Conservation (phyloP, 768 basidiomycete species). For the Tricholoma bakamatsutake region DNA sequence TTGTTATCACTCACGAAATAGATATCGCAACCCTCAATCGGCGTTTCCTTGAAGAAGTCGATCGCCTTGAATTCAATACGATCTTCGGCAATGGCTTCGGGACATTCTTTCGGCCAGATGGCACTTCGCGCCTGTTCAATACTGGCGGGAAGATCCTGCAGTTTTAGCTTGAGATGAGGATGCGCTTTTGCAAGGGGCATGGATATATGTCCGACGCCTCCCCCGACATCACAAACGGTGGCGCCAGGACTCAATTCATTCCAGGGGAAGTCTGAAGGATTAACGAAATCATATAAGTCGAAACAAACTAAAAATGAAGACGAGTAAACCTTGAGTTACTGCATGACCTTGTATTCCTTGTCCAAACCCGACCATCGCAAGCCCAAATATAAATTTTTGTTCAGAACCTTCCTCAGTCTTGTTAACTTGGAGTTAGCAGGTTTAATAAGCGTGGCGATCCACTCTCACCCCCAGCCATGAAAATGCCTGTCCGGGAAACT, state of each 20-base stretch:
- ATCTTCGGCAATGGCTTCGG: constrained; percentile 22
- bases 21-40: constrained; percentile 26
- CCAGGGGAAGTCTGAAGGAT: constrained; percentile 28
- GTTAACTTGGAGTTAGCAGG: too few relatives aligned
- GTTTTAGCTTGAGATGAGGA: constrained; percentile 25
- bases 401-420: too few relatives aligned
- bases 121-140: constrained; percentile 22
- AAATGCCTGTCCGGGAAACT: too few relatives aligned
- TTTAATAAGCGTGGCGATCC: too few relatives aligned
- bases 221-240: constrained; percentile 32
- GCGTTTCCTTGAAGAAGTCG: constrained; percentile 31
- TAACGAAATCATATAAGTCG: too few relatives aligned
- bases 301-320: too few relatives aligned
- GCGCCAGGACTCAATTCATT: constrained; percentile 12
- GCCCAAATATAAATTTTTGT: too few relatives aligned
- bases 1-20: constrained; percentile 29
- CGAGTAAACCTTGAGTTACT: too few relatives aligned
- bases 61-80: constrained; percentile 28
- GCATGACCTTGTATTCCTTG: too few relatives aligned
- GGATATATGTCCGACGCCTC: constrained; percentile 27
- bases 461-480: not conserved
- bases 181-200: constrained; percentile 24
- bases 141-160: constrained; percentile 28
- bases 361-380: too few relatives aligned
- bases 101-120: constrained; percentile 26